Base-by-base conservation (phyloP, 2,329 filamentous ascomycete species). In the Penicillium sp. region DNA sequence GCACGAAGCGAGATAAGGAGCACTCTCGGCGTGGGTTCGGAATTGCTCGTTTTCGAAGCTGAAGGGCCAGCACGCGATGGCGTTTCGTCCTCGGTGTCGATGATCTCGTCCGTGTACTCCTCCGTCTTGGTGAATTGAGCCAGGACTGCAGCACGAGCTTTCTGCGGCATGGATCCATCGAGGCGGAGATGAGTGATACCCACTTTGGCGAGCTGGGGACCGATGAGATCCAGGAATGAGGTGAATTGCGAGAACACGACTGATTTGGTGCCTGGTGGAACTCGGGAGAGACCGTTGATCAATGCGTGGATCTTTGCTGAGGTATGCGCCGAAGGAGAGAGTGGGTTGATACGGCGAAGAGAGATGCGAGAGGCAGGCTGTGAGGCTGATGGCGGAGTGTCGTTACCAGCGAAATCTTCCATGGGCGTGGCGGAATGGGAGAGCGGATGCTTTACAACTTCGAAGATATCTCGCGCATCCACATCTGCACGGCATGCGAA, bases 161-260 rank as follows among this genome's bases (percentile, higher is more conserved):
- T 94, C 69, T 99, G 95, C 0, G 89, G 82, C 88, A 98, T 94
- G 19, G 89, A 88, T 3, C 95, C 95, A 75, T 99, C 95, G 44
- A 99, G 89, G 6, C 95, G 91, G n/a, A 98, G 83, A 73, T 89
- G 91, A 0, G 85, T 83, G 72, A 99, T 91, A 42, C 90, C 89
- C 15, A 88, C 87, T 45, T 87, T 85, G 1, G 81, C 75, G 3
- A 99, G 85, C 0, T 92, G 91, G 0, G 92, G 91, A 67, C 93
- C 90, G 65, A 99, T 96, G 13, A 99, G 87, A 66, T 93, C 89
- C 68, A 99, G 86, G 76, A 98, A 99, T 0, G 93, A 96, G 0
- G 95, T 99, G 77, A 99, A 99, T 77, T 99, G 95, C 60, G 91
- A 95, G 79, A 99, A 99, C 35, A 99, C 89, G 24, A 98, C 93